Base-by-base conservation (phyloP, 129 eudicot species). In the Apium graveolens region DNA sequence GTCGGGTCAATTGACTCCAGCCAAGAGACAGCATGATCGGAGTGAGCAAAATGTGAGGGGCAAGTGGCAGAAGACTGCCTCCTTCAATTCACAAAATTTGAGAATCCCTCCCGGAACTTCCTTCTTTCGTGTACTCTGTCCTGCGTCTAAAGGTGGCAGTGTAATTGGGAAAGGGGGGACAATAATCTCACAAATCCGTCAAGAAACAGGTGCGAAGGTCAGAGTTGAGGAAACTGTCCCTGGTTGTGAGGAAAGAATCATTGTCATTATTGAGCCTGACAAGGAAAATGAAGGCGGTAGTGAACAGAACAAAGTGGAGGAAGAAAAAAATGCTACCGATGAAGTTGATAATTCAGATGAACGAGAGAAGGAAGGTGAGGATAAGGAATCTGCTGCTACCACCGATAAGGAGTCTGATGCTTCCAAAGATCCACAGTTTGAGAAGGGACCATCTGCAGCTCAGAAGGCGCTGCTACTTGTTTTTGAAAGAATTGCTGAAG, bases 241-340 rank as follows among this genome's bases (percentile, higher is more conserved):
- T 53, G 99, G 96, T n/a, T 92, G 92, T 90, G 87, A 88, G 74
- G 99, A 95, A 81, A 89, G 97, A 76, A 86, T 95, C 66, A 79
- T 95, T 78, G 62, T 82, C 44, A 88, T 95, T 68, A 68, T 82
- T 35, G 89, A 84, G 16, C 73, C 92, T n/a, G 98, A 83, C 76
- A 85, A 76, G 39, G 98, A 86, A 31, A 83, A 55, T 77, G 90
- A 76, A 79, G 57, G 44, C 48, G 81, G 66, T 11, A 70, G 63
- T 77, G 93, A 84, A 69, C 80, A 85, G 63, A 80, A 72, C 76
- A 82, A 85, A 51, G 84, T 34, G 51, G 90, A 84, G 53, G 85
- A 84, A 77, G 94, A 84, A 78, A 78, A 82, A 60, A 76, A 84
- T 46, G 83, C 34, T 75, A 78, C 85, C 21, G 79, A 78, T 11